Base-by-base conservation (phyloP, 2,329 filamentous ascomycete species). In the Aaosphaeria pasadenensis region DNA sequence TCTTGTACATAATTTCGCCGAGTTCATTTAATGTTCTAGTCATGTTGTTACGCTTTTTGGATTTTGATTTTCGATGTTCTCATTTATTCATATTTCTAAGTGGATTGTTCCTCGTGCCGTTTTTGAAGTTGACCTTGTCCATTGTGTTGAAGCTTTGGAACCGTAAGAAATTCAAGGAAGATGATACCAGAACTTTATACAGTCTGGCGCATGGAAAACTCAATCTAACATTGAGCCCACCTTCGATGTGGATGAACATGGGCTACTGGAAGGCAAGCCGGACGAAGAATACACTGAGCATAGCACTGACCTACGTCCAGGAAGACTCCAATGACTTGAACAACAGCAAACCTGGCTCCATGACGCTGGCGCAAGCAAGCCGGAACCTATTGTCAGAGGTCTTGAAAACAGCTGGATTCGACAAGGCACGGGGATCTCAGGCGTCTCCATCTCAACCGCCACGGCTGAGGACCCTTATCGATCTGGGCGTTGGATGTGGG, bases 171-270 rank as follows among this genome's bases (percentile, higher is more conserved):
- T 24, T 24, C 17, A 24, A 30, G 6, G 28, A 35, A 1, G 42
- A 43, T 31, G 28, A 38, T 1, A 30, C 44, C 3, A 42, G 35
- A 5, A 43, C 17, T n/a, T 36, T 67, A 5, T 83, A 83, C 53
- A 74, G 76, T 1, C 65, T 83, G 5, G 76, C 79, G 13, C 81
- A 83, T 70, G 81, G 78, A 52, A 74, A 79, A 51, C 73, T 83
- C 43, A 81, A 83, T 55, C 52, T 80, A 24, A 64, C 71, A 13
- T 59, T 77, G 1, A 74, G 76, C 1, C 51, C 54, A 4, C 73
- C 72, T n/a, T 24, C 17, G 17, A 80, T 83, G 79, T 84, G 81
- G 80, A 84, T 84, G 79, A 84, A 83, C 48, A 76, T 84, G 67
- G 81, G 81, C 0, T 83, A 79, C 50, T 84, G 81, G 33, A 36